Evolutionary conservation across 768 basidiomycete genomes (phyloP).

Genomic region (Mycena filopes): DNA sequence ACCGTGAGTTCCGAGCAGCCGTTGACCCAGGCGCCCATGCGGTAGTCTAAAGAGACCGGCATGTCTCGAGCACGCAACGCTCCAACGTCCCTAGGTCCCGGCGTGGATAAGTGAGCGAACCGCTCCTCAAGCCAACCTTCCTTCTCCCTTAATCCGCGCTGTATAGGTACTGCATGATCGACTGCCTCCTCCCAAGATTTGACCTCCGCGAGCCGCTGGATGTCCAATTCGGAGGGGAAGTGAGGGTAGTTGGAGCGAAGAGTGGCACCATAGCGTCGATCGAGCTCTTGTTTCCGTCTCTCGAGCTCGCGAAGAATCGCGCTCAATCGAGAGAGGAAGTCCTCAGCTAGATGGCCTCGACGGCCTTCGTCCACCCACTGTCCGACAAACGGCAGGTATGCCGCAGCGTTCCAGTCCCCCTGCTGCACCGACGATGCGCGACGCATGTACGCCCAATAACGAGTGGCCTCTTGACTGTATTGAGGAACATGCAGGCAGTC

Average conservation of each 20-base stretch:
- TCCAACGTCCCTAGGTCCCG: no score
- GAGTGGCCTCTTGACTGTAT: no score
- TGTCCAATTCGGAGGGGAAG: no score
- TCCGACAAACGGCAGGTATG: background rate
- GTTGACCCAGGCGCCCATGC: no score
- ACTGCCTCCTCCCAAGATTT: constrained; percentile 2
- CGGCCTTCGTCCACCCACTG: no score
- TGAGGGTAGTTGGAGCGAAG: no score
- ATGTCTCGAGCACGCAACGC: background rate
- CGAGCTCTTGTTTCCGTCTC: no score
- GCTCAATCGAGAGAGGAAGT: background rate
- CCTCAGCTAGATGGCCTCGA: background rate
- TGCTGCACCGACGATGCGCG: background rate
- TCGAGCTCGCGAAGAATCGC: background rate
- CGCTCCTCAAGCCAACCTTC: background rate
- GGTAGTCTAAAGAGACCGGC: background rate
- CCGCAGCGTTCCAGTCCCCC: background rate
- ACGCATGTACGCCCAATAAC: constrained; percentile 10
- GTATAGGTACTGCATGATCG: background rate
- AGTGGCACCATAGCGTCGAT: no score
- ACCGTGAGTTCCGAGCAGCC: no score
- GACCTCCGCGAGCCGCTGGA: background rate
- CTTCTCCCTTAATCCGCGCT: background rate
- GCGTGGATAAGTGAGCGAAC: no score
- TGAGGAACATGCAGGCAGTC: constrained; percentile 4